phyloP scores from a whole-genome alignment of 2,329 filamentous ascomycete genomes.

The Claviceps cyperi region DNA sequence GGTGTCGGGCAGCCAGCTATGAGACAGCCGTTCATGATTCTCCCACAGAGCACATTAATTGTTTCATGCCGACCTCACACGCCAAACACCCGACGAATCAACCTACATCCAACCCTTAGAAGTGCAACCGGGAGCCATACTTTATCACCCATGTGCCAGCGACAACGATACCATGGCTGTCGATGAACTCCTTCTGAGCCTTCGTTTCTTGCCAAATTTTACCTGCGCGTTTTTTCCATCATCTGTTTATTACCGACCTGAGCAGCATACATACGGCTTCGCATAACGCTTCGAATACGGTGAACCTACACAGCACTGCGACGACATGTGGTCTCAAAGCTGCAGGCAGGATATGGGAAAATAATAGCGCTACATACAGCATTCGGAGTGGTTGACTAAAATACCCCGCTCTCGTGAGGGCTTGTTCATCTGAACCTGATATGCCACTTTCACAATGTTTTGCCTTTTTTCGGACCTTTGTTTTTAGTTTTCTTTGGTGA shows the following conservation, averaged over 20 bases:
- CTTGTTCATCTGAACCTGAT: conserved; percentile 20
- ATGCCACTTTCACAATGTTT: conserved; percentile 6
- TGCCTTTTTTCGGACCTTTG: neutral
- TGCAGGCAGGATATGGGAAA: neutral
- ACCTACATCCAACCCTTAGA: neutral
- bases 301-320: neutral
- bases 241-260: neutral
- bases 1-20: neutral
- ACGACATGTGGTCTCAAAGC: conserved; percentile 1
- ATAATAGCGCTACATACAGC: conserved; percentile 6
- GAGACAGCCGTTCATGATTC: neutral
- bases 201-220: conserved; percentile 7
- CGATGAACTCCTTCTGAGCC: conserved; percentile 1
- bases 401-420: conserved; percentile 25
- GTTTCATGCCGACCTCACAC: neutral
- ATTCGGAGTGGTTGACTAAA: conserved; percentile 19
- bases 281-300: neutral
- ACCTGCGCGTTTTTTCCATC: neutral
- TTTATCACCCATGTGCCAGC: conserved; percentile 11
- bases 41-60: neutral
- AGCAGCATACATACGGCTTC: neutral
- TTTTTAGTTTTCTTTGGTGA: conserved; percentile 7
- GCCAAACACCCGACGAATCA: neutral
- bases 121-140: neutral
- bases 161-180: conserved; percentile 11